Evolutionary conservation across 2,329 filamentous ascomycete genomes (phyloP), one percentile per base, ranked within the genome.

Genomic region (Huntiella decipiens): DNA sequence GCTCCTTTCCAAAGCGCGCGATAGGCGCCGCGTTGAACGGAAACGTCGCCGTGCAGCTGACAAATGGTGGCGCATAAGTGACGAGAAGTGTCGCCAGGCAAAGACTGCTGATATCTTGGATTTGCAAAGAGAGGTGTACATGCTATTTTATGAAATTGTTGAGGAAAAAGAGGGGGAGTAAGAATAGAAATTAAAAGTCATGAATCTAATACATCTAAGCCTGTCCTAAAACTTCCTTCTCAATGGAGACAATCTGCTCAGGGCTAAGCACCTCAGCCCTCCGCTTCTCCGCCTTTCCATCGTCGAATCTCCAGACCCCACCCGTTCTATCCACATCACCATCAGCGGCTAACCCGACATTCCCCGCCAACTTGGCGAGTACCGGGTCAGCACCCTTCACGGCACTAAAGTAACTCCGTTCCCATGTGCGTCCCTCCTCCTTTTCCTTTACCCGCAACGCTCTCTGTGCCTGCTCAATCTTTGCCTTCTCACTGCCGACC

Each of bases 51-150:
- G 73, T 53, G 74, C 71, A 50, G 77, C 74, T 56, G 80, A 92
- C 56, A 77, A 61, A 52, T 98, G 91, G 91, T 98, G 91, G 91
- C 77, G 91, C 33, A 93, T 98, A 53, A 95, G 87, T 53, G 91
- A 98, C 59, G 91, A 98, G 53, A 94, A 92, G 62, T 76, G 96
- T 55, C 91, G 88, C 58, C 88, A 96, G 62, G 81, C 85, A 53
- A 94, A 87, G 66, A 96, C 87, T 4, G 75, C 71, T 46, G 91
- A 98, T 54, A 85, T 98, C 5, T 61, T 98, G 48, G 76, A 77
- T 5, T 94, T 95, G 86, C 86, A 95, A 62, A 80, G 79, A 55
- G 91, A 98, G 61, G 88, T 96, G 1, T 98, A 98, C 60, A 65
- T 98, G 58, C 62, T 98, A 44, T 98, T 98, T 60, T 98, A 98